Evolutionary conservation across 805 yeast species (phyloP).

Genomic region (Candida vaughaniae): DNA sequence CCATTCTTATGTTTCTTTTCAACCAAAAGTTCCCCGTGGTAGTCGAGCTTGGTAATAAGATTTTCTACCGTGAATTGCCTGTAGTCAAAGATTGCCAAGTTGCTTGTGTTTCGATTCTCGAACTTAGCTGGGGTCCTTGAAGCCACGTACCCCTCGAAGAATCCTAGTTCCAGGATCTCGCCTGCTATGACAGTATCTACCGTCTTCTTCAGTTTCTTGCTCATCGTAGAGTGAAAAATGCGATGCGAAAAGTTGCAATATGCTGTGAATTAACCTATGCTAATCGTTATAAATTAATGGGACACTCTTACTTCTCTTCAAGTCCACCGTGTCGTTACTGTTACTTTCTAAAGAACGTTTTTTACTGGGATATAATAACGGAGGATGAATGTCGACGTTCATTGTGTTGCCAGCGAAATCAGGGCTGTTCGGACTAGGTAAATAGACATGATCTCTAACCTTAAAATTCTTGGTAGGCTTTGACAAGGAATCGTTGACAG

Average conservation of each 20-base stretch:
- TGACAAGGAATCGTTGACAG: slow-evolving; percentile 10
- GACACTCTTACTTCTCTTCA: slow-evolving; percentile 26
- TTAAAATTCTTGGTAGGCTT: slow-evolving; percentile 1
- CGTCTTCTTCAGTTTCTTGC: slow-evolving; percentile 1
- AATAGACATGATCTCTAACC: slow-evolving; percentile 1
- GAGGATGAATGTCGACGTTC: slow-evolving; percentile 13
- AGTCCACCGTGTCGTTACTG: slow-evolving; percentile 8
- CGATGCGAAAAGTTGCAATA: background rate
- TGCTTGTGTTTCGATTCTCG: slow-evolving; percentile 21
- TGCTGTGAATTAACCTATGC: slow-evolving; percentile 4
- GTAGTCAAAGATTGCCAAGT: slow-evolving; percentile 26
- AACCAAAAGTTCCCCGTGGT: slow-evolving; percentile 45
- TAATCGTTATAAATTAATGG: slow-evolving; percentile 12
- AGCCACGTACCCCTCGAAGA: slow-evolving; percentile 40
- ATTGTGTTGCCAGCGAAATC: slow-evolving; percentile 1
- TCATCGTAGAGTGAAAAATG: background rate
- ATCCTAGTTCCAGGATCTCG: slow-evolving; percentile 13
- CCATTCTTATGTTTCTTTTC: slow-evolving; percentile 59
- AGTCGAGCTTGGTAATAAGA: slow-evolving; percentile 37
- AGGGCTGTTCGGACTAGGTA: slow-evolving; percentile 16
- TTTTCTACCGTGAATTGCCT: slow-evolving; percentile 29
- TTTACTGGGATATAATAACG: slow-evolving; percentile 10
- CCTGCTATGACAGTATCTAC: background rate
- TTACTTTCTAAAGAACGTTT: slow-evolving; percentile 7
- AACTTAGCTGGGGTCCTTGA: slow-evolving; percentile 50